A percentile compares a stretch with the other conserved stretches of the same genome.
These are phyloP conservation scores for Cardiosporidium cionae DNA, from an alignment of 169 alveolate species.

Conservation along the genomic window DNA sequence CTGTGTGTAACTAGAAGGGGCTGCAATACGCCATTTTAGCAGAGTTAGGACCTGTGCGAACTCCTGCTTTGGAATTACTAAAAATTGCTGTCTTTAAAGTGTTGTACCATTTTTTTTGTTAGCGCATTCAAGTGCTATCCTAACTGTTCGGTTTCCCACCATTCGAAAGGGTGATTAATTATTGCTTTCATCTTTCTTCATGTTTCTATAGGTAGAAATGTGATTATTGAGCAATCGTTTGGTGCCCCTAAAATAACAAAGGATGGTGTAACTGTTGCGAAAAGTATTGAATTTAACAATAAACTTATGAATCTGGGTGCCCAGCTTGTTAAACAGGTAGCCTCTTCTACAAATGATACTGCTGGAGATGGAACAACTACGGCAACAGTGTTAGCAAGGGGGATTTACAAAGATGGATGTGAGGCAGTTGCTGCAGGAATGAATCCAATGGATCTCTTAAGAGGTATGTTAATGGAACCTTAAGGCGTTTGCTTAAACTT, in stretches of 20 bases:
- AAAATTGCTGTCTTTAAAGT: too few relatives aligned
- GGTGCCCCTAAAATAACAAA: constrained; percentile 96
- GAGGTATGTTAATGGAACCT: constrained; percentile 56
- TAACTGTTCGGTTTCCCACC: too few relatives aligned
- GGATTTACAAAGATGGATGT: constrained; percentile 95
- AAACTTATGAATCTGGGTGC: constrained; percentile 95
- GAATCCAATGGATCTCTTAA: constrained; percentile 97
- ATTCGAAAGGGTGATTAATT: too few relatives aligned
- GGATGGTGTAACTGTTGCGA: constrained; percentile 99
- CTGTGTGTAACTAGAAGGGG: too few relatives aligned
- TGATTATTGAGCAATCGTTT: constrained; percentile 86
- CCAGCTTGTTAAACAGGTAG: constrained; percentile 91
- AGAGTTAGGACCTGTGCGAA: too few relatives aligned
- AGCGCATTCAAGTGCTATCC: too few relatives aligned
- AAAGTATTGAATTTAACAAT: constrained; percentile 87
- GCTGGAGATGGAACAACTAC: constrained; percentile 99
- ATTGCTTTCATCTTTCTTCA: too few relatives aligned
- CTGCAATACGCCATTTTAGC: too few relatives aligned
- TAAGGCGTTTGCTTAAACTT: not conserved
- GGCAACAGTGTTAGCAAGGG: constrained; percentile 97
- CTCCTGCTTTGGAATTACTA: too few relatives aligned
- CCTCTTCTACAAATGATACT: constrained; percentile 91
- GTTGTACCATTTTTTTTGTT: too few relatives aligned
- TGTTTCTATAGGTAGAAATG: constrained; percentile 95
- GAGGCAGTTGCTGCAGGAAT: constrained; percentile 97